Conservation (phyloP, 352 stramenopile species). For the Globisporangium rhizosaccharum region DNA sequence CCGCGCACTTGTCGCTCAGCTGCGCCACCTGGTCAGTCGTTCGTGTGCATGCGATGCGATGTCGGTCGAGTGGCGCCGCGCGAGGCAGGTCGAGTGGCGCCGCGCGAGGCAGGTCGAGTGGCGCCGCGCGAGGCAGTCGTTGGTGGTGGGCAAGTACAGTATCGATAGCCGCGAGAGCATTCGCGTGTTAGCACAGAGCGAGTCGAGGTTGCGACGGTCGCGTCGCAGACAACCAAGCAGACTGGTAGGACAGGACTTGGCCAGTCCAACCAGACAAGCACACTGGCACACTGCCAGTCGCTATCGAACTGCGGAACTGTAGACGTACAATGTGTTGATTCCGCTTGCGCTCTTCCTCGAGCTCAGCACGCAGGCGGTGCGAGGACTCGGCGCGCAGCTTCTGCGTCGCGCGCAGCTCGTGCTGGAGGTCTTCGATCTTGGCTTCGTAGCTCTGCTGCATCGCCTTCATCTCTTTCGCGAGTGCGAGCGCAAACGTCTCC, state of each 20-base stretch:
- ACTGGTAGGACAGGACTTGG: background rate
- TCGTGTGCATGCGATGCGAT: no score
- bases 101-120: no score
- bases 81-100: no score
- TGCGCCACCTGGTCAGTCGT: constrained; percentile 26
- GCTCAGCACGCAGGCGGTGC: constrained; percentile 40
- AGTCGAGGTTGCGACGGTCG: background rate
- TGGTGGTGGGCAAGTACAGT: no score
- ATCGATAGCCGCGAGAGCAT: no score
- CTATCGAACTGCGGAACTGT: background rate
- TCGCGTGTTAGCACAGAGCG: no score
- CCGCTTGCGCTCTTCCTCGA: constrained; percentile 43
- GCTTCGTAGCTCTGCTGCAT: constrained; percentile 67
- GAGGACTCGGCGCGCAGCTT: constrained; percentile 34
- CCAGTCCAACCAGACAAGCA: no score
- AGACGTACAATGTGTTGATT: constrained; percentile 33
- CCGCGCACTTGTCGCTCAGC: constrained; percentile 31
- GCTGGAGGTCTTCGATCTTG: constrained; percentile 59
- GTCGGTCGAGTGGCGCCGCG: no score
- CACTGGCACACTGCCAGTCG: background rate
- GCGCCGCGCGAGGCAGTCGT: no score
- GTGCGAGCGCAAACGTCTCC: constrained; percentile 65
- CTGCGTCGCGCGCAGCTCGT: constrained; percentile 42
- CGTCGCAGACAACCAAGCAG: background rate
- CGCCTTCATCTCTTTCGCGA: constrained; percentile 57